Evolutionary conservation across 805 yeast genomes (phyloP).

Genomic region (Candida ovalis): DNA sequence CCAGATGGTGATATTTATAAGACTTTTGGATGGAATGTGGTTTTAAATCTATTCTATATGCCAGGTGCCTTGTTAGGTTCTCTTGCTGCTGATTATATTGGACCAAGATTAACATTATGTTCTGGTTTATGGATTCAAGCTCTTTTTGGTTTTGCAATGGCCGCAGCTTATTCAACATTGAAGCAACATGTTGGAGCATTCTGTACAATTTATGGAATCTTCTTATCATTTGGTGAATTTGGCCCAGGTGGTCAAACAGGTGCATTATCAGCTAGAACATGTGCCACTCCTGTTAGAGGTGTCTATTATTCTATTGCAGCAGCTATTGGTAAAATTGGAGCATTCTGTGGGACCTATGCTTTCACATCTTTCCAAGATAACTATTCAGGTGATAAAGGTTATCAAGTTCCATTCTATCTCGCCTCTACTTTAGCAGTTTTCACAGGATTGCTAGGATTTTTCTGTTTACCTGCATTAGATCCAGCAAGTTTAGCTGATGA

Average conservation of each 20-base stretch:
- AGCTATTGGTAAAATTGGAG: conserved; percentile 89
- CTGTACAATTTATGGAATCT: conserved; percentile 84
- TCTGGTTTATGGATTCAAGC: conserved; percentile 73
- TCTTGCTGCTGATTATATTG: conserved; percentile 73
- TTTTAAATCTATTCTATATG: conserved; percentile 79
- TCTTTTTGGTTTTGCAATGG: conserved; percentile 77
- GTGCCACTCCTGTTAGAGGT: conserved; percentile 86
- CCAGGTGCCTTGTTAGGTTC: conserved; percentile 93
- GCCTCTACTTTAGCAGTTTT: conserved; percentile 73
- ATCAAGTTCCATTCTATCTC: conserved; percentile 76
- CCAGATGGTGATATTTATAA: conserved; percentile 60
- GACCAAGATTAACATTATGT: conserved; percentile 77
- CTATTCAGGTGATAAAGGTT: conserved; percentile 58
- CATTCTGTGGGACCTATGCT: conserved; percentile 83
- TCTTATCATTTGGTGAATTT: conserved; percentile 83
- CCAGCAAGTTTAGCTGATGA: conserved; percentile 79
- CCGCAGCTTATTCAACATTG: conserved; percentile 58
- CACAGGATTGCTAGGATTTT: conserved; percentile 63
- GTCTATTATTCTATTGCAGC: conserved; percentile 90
- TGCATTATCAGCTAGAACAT: conserved; percentile 77
- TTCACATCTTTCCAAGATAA: conserved; percentile 75
- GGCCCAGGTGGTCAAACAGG: conserved; percentile 95
- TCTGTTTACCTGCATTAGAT: conserved; percentile 75
- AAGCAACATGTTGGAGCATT: conserved; percentile 67
- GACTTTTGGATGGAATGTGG: conserved; percentile 90